Percentiles rank a stretch among this genome's conserved stretches.
Evolutionary conservation across 352 stramenopile species (phyloP).

Genomic region (Aphanomyces cochlioides): DNA sequence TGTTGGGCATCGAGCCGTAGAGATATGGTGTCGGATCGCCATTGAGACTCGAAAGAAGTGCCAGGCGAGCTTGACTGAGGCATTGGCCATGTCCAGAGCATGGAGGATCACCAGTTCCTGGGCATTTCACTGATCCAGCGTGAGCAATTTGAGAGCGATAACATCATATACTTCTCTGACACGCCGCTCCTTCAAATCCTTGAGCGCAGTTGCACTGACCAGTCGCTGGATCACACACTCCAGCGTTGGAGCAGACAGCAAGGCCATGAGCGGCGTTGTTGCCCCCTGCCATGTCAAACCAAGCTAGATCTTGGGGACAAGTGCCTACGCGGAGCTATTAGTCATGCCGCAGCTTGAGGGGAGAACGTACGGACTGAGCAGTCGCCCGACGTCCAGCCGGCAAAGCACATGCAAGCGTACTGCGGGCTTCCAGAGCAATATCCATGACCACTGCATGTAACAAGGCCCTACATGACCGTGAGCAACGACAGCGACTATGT

Average conservation of each 20-base stretch:
- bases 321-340: background rate
- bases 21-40: constrained; percentile 51
- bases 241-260: constrained; percentile 59
- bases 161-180: constrained; percentile 41
- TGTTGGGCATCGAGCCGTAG: constrained; percentile 69
- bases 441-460: constrained; percentile 63
- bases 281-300: constrained; percentile 59
- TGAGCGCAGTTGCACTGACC: constrained; percentile 60
- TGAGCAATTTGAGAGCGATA: background rate
- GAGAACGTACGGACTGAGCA: constrained; percentile 52
- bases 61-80: constrained; percentile 61
- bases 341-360: background rate
- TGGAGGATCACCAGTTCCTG: constrained; percentile 40
- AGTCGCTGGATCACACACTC: constrained; percentile 54
- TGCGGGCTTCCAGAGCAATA: constrained; percentile 65
- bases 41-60: constrained; percentile 45
- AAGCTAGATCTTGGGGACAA: constrained; percentile 55
- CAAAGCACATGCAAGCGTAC: constrained; percentile 64
- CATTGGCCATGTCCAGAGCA: constrained; percentile 68
- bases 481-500: background rate
- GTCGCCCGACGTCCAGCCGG: constrained; percentile 57
- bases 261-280: constrained; percentile 55
- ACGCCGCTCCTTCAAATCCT: constrained; percentile 66
- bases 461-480: constrained; percentile 40
- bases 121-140: constrained; percentile 42